Evolutionary conservation across 2,329 filamentous ascomycete species (phyloP), one percentile per base, ranked within the genome.

Genomic region (Chaetomiaceae sp.): DNA sequence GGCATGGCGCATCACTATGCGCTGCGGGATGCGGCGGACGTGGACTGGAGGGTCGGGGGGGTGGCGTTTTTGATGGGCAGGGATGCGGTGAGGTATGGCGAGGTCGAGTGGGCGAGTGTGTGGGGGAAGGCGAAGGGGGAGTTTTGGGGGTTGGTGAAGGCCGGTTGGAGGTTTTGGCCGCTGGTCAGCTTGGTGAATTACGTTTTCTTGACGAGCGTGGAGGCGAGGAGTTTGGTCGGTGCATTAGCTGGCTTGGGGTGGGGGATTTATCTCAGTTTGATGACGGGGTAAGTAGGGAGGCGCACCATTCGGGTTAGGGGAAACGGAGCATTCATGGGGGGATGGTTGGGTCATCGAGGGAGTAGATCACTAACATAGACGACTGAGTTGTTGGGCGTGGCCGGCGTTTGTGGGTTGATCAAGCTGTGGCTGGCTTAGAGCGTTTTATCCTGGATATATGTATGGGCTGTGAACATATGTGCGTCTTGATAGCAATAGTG

Each of bases 81-180:
- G 1, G 69, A 48, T 21, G 50, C 69, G 25, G 60, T 80, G 51
- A 69, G 78, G 61, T 75, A 77, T 50, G 57, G 62, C 41, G 66
- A 65, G 47, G 77, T 82, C 7, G 63, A 77, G 60, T 76, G 74
- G 67, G 52, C 56, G 2, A 60, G 61, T 18, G 76, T 81, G 2
- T 69, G 76, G 65, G 68, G 63, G 20, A 64, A 70, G 60, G 70
- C 75, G 3, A 65, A 68, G 55, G 65, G 73, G 38, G 85, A 88
- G 65, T 86, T 88, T 60, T 79, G 74, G 71, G 75, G 77, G 0
- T 75, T 92, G 51, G 74, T 89, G 60, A 64, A 72, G 40, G 89
- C 90, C 0, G 85, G 89, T 1, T 82, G 86, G 71, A 85, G 80
- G 62, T 75, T 89, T 50, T 88, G 87, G 79, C 87, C 87, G 1